phyloP scores from a whole-genome alignment of 2,329 filamentous ascomycete species.

The Ophiocordyceps camponoti-floridani region DNA sequence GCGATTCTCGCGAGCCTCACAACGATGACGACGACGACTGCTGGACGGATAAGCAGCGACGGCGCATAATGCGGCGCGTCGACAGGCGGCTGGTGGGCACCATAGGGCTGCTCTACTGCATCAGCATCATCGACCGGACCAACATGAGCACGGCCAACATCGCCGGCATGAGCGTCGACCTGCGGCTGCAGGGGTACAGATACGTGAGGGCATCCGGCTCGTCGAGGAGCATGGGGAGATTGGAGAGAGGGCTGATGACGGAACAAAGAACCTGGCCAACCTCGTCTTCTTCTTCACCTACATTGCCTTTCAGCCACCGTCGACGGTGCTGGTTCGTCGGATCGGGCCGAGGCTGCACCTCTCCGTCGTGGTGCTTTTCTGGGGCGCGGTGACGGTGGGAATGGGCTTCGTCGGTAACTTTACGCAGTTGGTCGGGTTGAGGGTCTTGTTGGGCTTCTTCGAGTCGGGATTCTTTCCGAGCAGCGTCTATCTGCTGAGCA shows the following conservation, averaged over 20 bases:
- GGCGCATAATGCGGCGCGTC: conserved; percentile 48
- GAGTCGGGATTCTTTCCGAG: conserved; percentile 58
- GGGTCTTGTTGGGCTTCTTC: conserved; percentile 42
- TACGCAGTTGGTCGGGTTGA: conserved; percentile 30
- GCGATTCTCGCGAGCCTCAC: neutral
- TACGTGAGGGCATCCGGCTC: conserved; percentile 22
- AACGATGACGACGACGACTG: conserved; percentile 20
- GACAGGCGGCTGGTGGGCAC: conserved; percentile 47
- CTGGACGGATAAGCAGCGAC: conserved; percentile 44
- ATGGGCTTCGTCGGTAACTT: conserved; percentile 44
- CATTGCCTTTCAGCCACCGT: conserved; percentile 52
- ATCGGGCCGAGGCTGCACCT: conserved; percentile 44
- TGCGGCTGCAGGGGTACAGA: conserved; percentile 25
- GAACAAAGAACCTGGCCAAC: conserved; percentile 39
- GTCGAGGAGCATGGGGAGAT: no score
- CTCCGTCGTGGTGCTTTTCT: conserved; percentile 32
- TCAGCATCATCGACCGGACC: conserved; percentile 62
- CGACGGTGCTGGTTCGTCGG: conserved; percentile 49
- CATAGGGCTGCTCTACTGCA: conserved; percentile 51
- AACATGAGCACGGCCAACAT: conserved; percentile 59
- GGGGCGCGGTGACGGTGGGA: conserved; percentile 44
- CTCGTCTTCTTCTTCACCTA: conserved; percentile 62
- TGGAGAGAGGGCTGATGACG: neutral
- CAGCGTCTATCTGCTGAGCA: conserved; percentile 54
- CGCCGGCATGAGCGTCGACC: conserved; percentile 39